Evolutionary conservation across 805 yeast species (phyloP), one percentile per base, ranked within the genome.

Genomic region (Yarrowia alimentaria): DNA sequence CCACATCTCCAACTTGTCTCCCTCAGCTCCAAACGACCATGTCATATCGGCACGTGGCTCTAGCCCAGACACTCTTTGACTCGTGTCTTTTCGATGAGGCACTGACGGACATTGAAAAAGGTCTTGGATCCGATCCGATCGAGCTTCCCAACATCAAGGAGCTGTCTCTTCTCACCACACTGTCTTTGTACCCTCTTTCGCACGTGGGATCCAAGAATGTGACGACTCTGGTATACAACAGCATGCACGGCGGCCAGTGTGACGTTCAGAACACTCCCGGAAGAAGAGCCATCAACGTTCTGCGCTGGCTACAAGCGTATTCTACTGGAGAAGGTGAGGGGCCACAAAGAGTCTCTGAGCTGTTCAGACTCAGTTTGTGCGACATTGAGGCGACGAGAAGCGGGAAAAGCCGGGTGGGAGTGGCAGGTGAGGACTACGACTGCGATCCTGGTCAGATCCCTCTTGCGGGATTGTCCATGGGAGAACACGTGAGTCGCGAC

Each of bases 61-160:
- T 40, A 4, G 47, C 33, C 4, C 26, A 14, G 5, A 32, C 12
- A 7, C 25, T 28, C 3, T 13, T 40, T 7, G 31, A 13, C 13
- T 40, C 33, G 19, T 40, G 47, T 17, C 6, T 40, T 14, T 40
- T 40, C 13, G 47, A 40, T 14, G 47, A 40, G 25, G 47, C 47
- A 6, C 25, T 40, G 14, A 19, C 11, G 1, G 25, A 10, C 16
- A 24, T 40, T 5, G 33, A 40, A 11, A 5, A 9, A 6, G 47
- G 47, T 9, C 18, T 40, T 2, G 18, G n/a, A 4, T 24, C 18
- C 6, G 25, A 13, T 6, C 47, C 47, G 3, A 16, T 26, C 6
- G 33, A 26, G 10, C 14, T 40, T 4, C 47, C 47, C 3, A 40
- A 24, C 2, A 10, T 33, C 19, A 18, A 16, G 10, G 33, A 40